Conservation (phyloP, 257 asterid species). For the Nicotiana benthamiana region DNA sequence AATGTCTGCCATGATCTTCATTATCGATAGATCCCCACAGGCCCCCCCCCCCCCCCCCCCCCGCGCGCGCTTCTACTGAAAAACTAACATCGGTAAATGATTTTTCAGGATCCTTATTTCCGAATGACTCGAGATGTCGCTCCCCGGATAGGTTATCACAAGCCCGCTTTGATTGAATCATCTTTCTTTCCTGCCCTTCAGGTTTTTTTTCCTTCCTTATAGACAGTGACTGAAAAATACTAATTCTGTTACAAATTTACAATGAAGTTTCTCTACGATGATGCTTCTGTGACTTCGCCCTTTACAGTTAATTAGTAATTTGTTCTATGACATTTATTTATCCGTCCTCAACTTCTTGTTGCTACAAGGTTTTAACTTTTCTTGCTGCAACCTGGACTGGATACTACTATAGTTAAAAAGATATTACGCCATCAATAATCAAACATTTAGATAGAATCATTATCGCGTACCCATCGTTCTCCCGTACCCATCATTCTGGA, state of each 20-base stretch:
- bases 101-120: constrained; percentile 86
- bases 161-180: constrained; percentile 93
- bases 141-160: constrained; percentile 81
- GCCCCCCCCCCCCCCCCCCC: background rate
- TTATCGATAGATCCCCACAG: background rate
- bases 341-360: background rate
- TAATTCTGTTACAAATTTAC: background rate
- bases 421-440: background rate
- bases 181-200: constrained; percentile 95
- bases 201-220: constrained; percentile 32
- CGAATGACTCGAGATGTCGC: constrained; percentile 99
- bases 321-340: background rate
- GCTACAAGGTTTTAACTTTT: background rate
- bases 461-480: background rate
- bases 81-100: background rate
- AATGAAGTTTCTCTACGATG: background rate
- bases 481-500: background rate
- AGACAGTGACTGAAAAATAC: background rate
- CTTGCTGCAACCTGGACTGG: background rate
- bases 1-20: background rate
- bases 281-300: background rate
- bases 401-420: background rate
- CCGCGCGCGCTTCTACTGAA: background rate
- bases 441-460: background rate
- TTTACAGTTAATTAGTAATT: background rate